Percentiles rank a stretch among this genome's conserved stretches.
Evolutionary conservation across 441 rosid species (phyloP).

Genomic region (Aleurites moluccanus): DNA sequence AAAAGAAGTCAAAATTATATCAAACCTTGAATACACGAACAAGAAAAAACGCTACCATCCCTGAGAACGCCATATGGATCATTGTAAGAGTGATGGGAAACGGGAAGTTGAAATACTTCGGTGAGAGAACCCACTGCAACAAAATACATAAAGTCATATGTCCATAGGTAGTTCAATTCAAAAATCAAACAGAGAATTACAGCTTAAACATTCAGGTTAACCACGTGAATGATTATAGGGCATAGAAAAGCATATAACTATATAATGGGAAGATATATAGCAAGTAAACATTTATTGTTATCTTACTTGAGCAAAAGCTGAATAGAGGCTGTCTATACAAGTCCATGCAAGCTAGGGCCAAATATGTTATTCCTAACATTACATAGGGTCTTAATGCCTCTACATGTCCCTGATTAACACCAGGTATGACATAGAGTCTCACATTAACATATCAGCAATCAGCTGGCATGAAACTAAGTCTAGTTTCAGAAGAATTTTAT

Average conservation of each 20-base stretch:
- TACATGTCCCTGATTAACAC: background rate
- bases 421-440: background rate
- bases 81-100: conserved; percentile 92
- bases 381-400: background rate
- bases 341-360: background rate
- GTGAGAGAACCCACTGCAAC: conserved; percentile 98
- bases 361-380: background rate
- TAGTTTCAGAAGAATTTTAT: background rate
- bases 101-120: conserved; percentile 92
- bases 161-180: background rate
- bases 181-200: conserved; percentile 11
- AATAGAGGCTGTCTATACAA: background rate
- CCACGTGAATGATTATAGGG: conserved; percentile 5
- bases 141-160: conserved; percentile 19
- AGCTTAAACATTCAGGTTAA: conserved; percentile 6
- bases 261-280: background rate
- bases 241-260: background rate
- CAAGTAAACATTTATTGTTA: background rate
- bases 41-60: conserved; percentile 76
- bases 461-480: background rate
- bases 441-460: background rate
- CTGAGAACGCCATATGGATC: conserved; percentile 99
- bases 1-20: background rate
- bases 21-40: conserved; percentile 96
- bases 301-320: background rate